Base-by-base conservation (phyloP, 345 rosid genomes). In the Psidium friedrichsthalianum region DNA sequence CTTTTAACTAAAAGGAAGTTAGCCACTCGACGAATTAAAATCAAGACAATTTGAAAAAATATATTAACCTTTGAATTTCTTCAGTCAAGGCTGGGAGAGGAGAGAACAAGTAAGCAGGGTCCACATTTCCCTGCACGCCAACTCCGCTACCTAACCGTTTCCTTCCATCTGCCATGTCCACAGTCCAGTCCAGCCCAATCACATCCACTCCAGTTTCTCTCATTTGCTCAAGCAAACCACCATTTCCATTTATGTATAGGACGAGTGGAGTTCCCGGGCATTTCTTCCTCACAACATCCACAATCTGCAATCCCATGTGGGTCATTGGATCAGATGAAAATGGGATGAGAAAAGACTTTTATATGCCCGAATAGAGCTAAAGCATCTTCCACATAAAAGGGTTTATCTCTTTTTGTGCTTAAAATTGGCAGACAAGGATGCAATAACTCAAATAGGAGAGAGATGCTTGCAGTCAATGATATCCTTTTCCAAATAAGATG, bases 141-240 rank as follows among this genome's bases (percentile, higher is more conserved):
- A 95, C 91, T 32, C 82, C 94, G 8, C 87, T 89, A 58, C 99
- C 97, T 83, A 95, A 82, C 82, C 96, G 89, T 84, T 92, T 92
- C 91, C 98, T 92, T 86, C 97, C 98, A 91, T 95, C 98, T 54
- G 93, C 96, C 97, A 97, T 93, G 89, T 95, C 99, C 58, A 97
- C 95, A 54, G 97, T 95, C 99, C 98, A 95, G 92, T 97, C 99
- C 86, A 97, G 95, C 87, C 98, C 98, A 87, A 95, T 94, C 85
- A 97, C 99, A 89, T 95, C 98, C 87, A 93, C 99, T 87, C 96
- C 98, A 15, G 91, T 92, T 85, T 91, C 95, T 91, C 92, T 94
- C 98, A 97, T 97, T 86, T 94, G 94, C 84, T 97, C 99, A 49
- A 97, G 94, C 81, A 97, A 94, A 44, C 98, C 99, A 76, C 98